A percentile compares a stretch with the other conserved stretches of the same genome.
phyloP scores from a whole-genome alignment of 768 basidiomycete species.

The Kwoniella bestiolae region DNA sequence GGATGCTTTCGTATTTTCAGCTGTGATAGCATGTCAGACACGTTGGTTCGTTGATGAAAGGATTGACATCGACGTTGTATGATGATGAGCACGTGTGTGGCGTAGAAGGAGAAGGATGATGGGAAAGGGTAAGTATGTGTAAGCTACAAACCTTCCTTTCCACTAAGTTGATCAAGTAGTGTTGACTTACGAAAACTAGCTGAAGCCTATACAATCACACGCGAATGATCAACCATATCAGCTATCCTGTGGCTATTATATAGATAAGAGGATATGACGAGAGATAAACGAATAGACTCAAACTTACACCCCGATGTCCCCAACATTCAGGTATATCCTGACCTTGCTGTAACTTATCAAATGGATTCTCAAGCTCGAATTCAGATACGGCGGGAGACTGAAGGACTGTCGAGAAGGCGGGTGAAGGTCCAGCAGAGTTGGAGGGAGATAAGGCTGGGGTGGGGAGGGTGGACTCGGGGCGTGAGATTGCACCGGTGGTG shows the following conservation, averaged over 20 bases:
- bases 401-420: conserved; percentile 29
- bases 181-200: conserved; percentile 60
- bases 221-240: conserved; percentile 12
- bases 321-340: conserved; percentile 69
- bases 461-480: conserved; percentile 7
- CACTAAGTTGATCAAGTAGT: not conserved
- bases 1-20: conserved; percentile 91
- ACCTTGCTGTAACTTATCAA: conserved; percentile 19
- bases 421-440: conserved; percentile 21
- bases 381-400: conserved; percentile 40
- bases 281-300: not conserved
- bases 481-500: conserved; percentile 7
- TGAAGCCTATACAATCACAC: conserved; percentile 67
- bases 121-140: not conserved
- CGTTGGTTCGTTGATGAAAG: too few species aligned
- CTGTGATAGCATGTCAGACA: conserved; percentile 23
- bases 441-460: conserved; percentile 30
- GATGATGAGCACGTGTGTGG: not conserved
- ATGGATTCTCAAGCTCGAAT: conserved; percentile 28
- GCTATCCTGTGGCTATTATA: not conserved
- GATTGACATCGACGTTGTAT: too few species aligned
- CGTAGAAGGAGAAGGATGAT: conserved; percentile 1
- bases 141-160: not conserved
- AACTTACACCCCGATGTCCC: conserved; percentile 71
- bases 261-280: conserved; percentile 12